Conservation (phyloP, 495 filamentous ascomycete genomes). For the Halenospora varia region DNA sequence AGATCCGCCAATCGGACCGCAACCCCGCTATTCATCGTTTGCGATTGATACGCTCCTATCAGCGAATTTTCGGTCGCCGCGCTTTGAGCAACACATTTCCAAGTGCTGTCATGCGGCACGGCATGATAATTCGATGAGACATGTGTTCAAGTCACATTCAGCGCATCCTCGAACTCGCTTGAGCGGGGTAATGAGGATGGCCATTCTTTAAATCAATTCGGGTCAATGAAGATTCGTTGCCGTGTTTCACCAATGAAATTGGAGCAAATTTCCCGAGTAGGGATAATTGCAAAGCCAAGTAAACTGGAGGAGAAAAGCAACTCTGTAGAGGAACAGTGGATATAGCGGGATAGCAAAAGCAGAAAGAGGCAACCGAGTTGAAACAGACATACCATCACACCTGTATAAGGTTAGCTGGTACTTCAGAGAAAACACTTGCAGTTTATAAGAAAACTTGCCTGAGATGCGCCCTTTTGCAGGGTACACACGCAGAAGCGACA, state of each 20-base stretch:
- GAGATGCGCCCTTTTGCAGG: constrained; percentile 95
- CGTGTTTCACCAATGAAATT: constrained; percentile 3
- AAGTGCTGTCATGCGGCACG: neutral
- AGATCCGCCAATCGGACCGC: constrained; percentile 23
- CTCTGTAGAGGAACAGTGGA: constrained; percentile 7
- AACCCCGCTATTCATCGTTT: constrained; percentile 8
- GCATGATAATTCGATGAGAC: neutral
- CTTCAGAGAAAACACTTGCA: neutral
- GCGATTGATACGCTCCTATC: constrained; percentile 2
- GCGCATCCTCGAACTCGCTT: constrained; percentile 12
- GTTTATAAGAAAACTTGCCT: constrained; percentile 30
- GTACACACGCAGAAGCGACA: constrained; percentile 93
- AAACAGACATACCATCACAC: constrained; percentile 28
- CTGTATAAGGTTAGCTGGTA: constrained; percentile 19
- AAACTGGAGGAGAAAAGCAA: constrained; percentile 12
- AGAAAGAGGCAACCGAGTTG: constrained; percentile 4
- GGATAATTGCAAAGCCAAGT: constrained; percentile 1
- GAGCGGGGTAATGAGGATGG: constrained; percentile 16
- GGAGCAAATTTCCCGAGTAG: neutral
- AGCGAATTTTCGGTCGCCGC: neutral
- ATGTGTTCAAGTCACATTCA: neutral
- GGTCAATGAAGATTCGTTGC: constrained; percentile 3
- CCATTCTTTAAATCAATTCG: constrained; percentile 1
- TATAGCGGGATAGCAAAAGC: constrained; percentile 13
- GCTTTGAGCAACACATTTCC: neutral